Conservation (phyloP, 2,329 filamentous ascomycete species). For the Aspergillus jensenii region DNA sequence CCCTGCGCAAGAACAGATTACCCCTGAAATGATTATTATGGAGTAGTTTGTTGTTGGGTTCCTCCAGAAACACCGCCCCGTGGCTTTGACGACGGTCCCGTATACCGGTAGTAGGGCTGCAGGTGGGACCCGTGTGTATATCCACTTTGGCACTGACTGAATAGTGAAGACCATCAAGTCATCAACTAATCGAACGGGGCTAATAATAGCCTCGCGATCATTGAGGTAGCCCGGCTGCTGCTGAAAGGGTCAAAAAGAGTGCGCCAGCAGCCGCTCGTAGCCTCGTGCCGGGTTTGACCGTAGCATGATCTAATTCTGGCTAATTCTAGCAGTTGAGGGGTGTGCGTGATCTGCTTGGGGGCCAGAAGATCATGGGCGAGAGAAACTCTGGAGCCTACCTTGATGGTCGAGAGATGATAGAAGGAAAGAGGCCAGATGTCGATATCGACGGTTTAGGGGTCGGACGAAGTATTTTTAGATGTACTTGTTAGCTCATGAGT, state of each 20-base stretch:
- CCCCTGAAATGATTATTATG: too few relatives aligned
- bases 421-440: background rate
- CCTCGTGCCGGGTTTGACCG: background rate
- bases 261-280: too few relatives aligned
- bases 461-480: background rate
- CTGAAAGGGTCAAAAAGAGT: background rate
- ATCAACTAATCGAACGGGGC: conserved; percentile 37
- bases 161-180: too few relatives aligned
- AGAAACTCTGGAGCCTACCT: background rate
- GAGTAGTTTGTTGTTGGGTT: too few relatives aligned
- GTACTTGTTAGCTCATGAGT: background rate
- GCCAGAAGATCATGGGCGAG: background rate
- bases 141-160: too few relatives aligned
- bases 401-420: background rate
- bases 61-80: too few relatives aligned
- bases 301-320: background rate
- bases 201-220: conserved; percentile 47
- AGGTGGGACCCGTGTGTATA: too few relatives aligned
- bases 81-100: too few relatives aligned
- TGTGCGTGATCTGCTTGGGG: background rate
- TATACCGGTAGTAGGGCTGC: too few relatives aligned
- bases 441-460: background rate
- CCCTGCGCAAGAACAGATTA: too few relatives aligned
- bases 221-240: conserved; percentile 50
- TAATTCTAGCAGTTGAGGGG: background rate